Evolutionary conservation across 495 filamentous ascomycete genomes (phyloP).

Genomic region (Penicillium ucsense): DNA sequence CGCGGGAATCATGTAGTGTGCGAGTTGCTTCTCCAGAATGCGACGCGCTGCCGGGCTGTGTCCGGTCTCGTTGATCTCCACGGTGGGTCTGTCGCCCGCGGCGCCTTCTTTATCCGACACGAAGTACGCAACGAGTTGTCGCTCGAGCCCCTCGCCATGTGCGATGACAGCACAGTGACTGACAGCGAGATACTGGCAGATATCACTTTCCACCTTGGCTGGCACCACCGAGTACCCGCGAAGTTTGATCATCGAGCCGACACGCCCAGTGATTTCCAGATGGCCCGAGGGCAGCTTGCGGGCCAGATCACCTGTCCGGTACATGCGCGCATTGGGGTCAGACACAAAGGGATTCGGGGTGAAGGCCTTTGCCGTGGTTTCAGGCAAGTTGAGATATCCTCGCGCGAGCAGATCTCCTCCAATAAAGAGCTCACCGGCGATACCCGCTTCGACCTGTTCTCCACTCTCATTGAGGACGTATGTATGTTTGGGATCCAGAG

Average conservation of each 20-base stretch:
- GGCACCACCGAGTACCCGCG: conserved; percentile 72
- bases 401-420: conserved; percentile 71
- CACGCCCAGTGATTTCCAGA: conserved; percentile 75
- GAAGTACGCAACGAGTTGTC: conserved; percentile 58
- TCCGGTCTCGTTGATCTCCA: conserved; percentile 49
- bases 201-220: conserved; percentile 64
- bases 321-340: conserved; percentile 45
- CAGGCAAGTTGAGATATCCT: conserved; percentile 73
- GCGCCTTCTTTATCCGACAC: conserved; percentile 44
- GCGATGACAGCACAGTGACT: conserved; percentile 49
- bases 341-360: conserved; percentile 47
- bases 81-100: conserved; percentile 38
- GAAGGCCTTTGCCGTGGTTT: conserved; percentile 67
- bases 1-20: conserved; percentile 63
- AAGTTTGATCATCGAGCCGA: conserved; percentile 70
- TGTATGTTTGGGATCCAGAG: conserved; percentile 45
- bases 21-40: conserved; percentile 45
- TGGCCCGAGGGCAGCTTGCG: conserved; percentile 55
- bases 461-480: conserved; percentile 52
- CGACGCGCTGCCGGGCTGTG: conserved; percentile 49
- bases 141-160: conserved; percentile 55
- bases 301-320: conserved; percentile 81
- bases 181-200: conserved; percentile 50
- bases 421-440: conserved; percentile 71
- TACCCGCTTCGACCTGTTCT: conserved; percentile 49